Evolutionary conservation across 371 early-diverging fungal species (phyloP), one percentile per base, ranked within the genome.

Genomic region (Synchytrium microbalum): DNA sequence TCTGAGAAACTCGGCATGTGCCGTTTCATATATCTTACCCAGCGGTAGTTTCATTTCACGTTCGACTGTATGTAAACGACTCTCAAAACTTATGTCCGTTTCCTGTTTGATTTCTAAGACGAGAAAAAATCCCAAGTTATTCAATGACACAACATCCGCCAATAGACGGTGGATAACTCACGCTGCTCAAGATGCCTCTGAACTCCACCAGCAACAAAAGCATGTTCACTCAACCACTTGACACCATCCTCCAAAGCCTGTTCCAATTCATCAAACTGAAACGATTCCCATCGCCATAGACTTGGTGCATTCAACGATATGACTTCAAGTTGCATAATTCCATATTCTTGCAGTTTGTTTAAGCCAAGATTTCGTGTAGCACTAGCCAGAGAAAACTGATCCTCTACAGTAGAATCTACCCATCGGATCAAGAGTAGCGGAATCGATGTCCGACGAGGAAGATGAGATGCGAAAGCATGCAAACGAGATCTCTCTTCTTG

Each of bases 391-490:
- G 46, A 38, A 38, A 10, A 38, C 46, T 38, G 10, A 38, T 38
- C 46, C 5, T 19, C 46, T 19, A 38, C 19, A 19, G 5, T 19
- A 10, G 46, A 38, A 5, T 10, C 5, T 38, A 38, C 19, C 65
- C 70, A 69, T 51, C 29, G 68, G 8, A 63, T 33, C 1, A 73
- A 2, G 2, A 70, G 66, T 33, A 73, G 63, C 3, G 73, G 70
- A 0, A 70, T 67, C 13, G 27, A 24, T 1, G 67, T 58, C 1
- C 59, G 38, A 8, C 13, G n/a, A 1, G 73, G 70, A n/a, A 73
- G 51, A 8, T 52, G 25, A 1, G 53, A 33, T 2, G 63, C 19
- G 31, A 73, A 66, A 1, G 60, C 33, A 19, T 65, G 38, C 31
- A 73, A 30, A 27, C 64, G 58, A 14, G 30, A 46, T 10, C 60